Evolutionary conservation across 129 eudicot genomes (phyloP).

Genomic region (Helichrysum umbraculigerum): DNA sequence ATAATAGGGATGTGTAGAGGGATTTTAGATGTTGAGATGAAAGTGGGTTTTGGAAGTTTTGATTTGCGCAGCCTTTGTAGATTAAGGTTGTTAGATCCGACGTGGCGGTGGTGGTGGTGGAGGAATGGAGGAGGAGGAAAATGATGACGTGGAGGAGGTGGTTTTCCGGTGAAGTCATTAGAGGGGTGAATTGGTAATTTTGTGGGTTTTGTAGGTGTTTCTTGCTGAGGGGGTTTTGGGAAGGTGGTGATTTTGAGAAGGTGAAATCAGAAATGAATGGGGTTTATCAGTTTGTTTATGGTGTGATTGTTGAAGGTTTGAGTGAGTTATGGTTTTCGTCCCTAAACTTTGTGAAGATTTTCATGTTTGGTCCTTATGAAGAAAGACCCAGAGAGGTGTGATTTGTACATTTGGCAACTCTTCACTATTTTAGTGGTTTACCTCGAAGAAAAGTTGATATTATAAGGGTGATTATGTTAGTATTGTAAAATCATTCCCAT

Average conservation of each 20-base stretch:
- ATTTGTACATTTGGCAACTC: too few species aligned
- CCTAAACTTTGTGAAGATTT: background rate
- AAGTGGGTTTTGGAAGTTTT: constrained; percentile 54
- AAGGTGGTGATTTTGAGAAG: constrained; percentile 18
- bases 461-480: too few species aligned
- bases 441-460: too few species aligned
- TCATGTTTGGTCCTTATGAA: background rate
- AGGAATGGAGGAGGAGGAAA: constrained; percentile 10
- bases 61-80: constrained; percentile 89
- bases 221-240: constrained; percentile 14
- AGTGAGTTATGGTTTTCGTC: background rate
- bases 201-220: constrained; percentile 9
- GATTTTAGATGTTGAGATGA: constrained; percentile 48
- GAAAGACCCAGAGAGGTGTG: too few species aligned
- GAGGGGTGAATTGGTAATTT: background rate
- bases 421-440: too few species aligned
- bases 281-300: background rate
- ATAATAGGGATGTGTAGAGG: constrained; percentile 43
- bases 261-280: background rate
- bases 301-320: constrained; percentile 18
- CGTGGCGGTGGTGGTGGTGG: background rate
- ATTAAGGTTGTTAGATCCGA: constrained; percentile 43
- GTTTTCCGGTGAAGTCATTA: constrained; percentile 41
- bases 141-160: constrained; percentile 17
- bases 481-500: too few species aligned